Conservation (phyloP, 768 basidiomycete genomes). For the Tricholoma furcatifolium region DNA sequence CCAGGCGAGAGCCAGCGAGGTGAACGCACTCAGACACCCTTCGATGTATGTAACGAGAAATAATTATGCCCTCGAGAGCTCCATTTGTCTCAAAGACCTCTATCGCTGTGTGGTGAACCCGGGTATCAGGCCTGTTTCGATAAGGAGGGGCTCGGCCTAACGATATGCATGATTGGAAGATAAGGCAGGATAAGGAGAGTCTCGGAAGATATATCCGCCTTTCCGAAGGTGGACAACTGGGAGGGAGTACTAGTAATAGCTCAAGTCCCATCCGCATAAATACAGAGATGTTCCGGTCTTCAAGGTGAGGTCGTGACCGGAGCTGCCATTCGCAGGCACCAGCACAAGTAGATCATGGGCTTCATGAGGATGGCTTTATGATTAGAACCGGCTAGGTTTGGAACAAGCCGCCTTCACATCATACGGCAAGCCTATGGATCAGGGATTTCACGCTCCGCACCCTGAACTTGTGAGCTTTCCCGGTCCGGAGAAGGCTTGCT, state of each 20-base stretch:
- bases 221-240: background rate
- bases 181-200: conserved; percentile 9
- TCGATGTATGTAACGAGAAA: background rate
- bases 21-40: too few species aligned
- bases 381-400: too few species aligned
- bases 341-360: too few species aligned
- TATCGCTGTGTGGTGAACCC: background rate
- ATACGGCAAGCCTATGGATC: background rate
- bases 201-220: background rate
- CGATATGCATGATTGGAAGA: conserved; percentile 6
- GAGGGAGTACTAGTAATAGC: background rate
- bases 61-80: background rate
- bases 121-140: background rate
- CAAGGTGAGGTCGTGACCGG: background rate
- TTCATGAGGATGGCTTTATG: too few species aligned
- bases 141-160: background rate
- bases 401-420: too few species aligned
- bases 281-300: background rate
- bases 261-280: background rate
- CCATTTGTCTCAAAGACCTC: background rate
- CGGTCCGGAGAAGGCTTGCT: too few species aligned
- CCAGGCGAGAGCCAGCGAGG: too few species aligned
- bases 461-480: too few species aligned
- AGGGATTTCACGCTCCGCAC: too few species aligned
- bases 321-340: too few species aligned